Base-by-base conservation (phyloP, 805 yeast species). In the Wickerhamiella vanderwaltii region DNA sequence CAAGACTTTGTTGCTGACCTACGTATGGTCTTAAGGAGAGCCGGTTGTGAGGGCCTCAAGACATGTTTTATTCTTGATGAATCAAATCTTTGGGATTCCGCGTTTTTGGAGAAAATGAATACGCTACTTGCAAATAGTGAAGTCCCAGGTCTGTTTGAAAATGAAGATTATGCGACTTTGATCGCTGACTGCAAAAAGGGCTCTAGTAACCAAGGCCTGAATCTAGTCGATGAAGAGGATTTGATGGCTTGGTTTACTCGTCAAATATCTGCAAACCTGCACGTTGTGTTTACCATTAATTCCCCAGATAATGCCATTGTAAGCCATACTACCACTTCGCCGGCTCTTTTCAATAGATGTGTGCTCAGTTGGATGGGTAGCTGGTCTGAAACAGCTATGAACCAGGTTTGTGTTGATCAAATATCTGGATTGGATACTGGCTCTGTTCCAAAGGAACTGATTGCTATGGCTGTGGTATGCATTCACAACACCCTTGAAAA, bases 61-160 rank as follows among this genome's bases (percentile, higher is more conserved):
- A 57, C 77, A 0, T 81, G 94, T 48, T 73, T 84, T 43, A 64
- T 87, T 16, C 68, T 88, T 15, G 94, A 85, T 50, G 95, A 88
- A 51, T 75, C 93, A 0, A 73, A 78, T 22, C 73, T 86, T 39
- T 51, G 77, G 31, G 87, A 83, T 25, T 67, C 93, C 0, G 66
- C 91, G 0, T 88, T 87, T 53, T 60, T 88, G 23, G 97, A 88
- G 58, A 65, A 94, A 46, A 85, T 88, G 91, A 88, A 88, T 52
- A 83, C 94, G 0, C 62, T 88, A n/a, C 66, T 88, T 29, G 95
- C 96, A 0, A 88, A 88, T 58, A 82, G 94, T 0, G 96, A 88
- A 53, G 69, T 86, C 29, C 95, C 95, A 1, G 95, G 94, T 3
- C 62, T 88, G 11, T 88, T 84, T 57, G 81, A 73, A 43, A 86